Conservation (phyloP, 352 stramenopile genomes). For the Plasmopara muralis region DNA sequence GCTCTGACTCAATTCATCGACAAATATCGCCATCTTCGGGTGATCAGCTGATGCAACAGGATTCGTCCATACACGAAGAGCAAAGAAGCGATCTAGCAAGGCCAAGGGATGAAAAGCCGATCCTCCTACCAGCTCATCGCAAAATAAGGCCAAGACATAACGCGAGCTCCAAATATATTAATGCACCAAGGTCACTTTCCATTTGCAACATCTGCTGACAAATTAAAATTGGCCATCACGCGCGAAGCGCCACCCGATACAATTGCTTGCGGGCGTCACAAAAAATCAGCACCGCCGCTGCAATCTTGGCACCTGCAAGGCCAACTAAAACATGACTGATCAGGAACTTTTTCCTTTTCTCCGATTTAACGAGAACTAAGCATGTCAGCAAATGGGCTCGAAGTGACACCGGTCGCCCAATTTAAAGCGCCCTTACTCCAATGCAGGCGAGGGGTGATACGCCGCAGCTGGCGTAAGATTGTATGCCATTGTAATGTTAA, state of each 20-base stretch:
- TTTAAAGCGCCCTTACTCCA: slow-evolving; percentile 94
- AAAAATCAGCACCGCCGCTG: slow-evolving; percentile 61
- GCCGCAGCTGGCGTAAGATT: slow-evolving; percentile 57
- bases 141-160: no score
- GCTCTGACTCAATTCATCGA: no score
- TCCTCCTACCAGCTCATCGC: no score
- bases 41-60: no score
- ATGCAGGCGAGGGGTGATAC: slow-evolving; percentile 87
- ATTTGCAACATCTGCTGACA: no score
- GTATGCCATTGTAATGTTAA: slow-evolving; percentile 95
- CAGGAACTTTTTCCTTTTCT: slow-evolving; percentile 44
- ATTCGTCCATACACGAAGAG: no score
- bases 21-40: no score
- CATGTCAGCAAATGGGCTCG: slow-evolving; percentile 93
- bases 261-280: slow-evolving; percentile 62
- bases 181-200: no score
- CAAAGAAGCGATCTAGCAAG: no score
- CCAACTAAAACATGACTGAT: slow-evolving; percentile 53
- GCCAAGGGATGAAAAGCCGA: no score
- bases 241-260: slow-evolving; percentile 80
- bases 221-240: slow-evolving; percentile 29
- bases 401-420: slow-evolving; percentile 94
- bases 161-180: no score
- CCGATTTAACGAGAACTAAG: slow-evolving; percentile 28
- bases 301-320: slow-evolving; percentile 82